These are phyloP conservation scores for Parafenestella ontariensis DNA, from an alignment of 2,329 filamentous ascomycete species.

Conservation along the genomic window DNA sequence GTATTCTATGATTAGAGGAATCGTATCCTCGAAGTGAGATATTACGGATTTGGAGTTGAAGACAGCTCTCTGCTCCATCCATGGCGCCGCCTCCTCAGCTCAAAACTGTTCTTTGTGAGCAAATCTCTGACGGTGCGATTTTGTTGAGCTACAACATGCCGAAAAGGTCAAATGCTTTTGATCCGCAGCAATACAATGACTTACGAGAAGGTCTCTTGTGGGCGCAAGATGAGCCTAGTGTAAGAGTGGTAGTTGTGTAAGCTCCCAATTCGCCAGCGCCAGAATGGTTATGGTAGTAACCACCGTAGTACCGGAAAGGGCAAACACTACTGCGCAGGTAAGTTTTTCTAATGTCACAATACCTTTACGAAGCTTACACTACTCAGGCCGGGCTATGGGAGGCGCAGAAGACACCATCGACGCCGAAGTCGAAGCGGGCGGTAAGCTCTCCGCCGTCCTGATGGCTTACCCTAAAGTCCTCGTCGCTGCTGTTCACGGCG, in stretches of 20 bases:
- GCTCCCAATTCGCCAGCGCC: background rate
- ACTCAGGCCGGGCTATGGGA: constrained; percentile 19
- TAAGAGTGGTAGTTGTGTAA: constrained; percentile 22
- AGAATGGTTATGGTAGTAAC: background rate
- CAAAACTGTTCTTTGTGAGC: constrained; percentile 18
- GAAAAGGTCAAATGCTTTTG: constrained; percentile 24
- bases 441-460: constrained; percentile 15
- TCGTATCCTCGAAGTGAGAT: too few species aligned
- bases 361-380: background rate
- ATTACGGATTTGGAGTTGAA: too few species aligned
- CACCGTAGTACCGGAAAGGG: constrained; percentile 17
- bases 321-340: constrained; percentile 22
- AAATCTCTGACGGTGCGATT: constrained; percentile 14
- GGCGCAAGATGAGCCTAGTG: constrained; percentile 20
- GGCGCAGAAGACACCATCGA: constrained; percentile 18
- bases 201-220: constrained; percentile 19
- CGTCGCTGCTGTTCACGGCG: constrained; percentile 26
- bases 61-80: background rate
- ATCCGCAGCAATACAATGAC: constrained; percentile 20
- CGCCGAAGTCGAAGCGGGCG: constrained; percentile 25
- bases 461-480: constrained; percentile 22
- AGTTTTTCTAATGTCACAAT: background rate
- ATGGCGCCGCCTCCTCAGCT: constrained; percentile 17
- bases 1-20: too few species aligned
- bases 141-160: constrained; percentile 26